These are phyloP conservation scores for Sporormia fimetaria DNA, from an alignment of 495 filamentous ascomycete species.

Conservation along the genomic window DNA sequence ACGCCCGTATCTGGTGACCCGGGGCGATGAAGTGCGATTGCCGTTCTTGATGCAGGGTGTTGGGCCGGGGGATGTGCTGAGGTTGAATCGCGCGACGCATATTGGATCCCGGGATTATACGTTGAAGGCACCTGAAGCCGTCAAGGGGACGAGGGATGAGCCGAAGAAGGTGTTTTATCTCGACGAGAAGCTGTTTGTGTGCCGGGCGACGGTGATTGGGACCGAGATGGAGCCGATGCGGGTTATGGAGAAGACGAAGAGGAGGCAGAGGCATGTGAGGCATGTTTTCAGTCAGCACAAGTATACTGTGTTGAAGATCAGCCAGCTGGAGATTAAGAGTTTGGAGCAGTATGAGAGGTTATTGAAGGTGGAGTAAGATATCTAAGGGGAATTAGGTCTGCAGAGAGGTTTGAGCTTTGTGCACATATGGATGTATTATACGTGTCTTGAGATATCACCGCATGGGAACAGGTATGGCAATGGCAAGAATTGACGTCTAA, in stretches of 20 bases:
- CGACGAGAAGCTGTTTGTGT: constrained; percentile 72
- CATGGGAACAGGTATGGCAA: too few species aligned
- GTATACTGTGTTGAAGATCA: constrained; percentile 75
- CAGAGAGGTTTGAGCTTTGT: too few species aligned
- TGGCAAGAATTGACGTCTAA: too few species aligned
- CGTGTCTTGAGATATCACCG: too few species aligned
- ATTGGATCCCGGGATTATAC: constrained; percentile 87
- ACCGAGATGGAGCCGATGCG: constrained; percentile 81
- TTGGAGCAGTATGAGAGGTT: constrained; percentile 44
- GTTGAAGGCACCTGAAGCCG: constrained; percentile 46
- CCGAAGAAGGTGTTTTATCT: constrained; percentile 39
- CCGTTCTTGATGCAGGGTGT: constrained; percentile 90
- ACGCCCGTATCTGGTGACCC: constrained; percentile 78
- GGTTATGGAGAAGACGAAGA: constrained; percentile 86
- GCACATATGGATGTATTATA: too few species aligned
- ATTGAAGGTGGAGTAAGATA: constrained; percentile 25
- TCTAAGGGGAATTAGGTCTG: not conserved
- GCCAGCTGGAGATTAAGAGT: constrained; percentile 61
- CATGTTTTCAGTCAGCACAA: constrained; percentile 71
- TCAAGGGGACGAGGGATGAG: constrained; percentile 37
- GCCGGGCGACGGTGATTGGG: constrained; percentile 73
- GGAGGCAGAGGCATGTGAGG: constrained; percentile 64
- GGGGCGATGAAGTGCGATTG: constrained; percentile 75
- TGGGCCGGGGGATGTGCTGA: constrained; percentile 67
- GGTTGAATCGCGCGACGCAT: constrained; percentile 67